Base-by-base conservation (phyloP, 495 filamentous ascomycete species). In the Aspergillus indologenus region DNA sequence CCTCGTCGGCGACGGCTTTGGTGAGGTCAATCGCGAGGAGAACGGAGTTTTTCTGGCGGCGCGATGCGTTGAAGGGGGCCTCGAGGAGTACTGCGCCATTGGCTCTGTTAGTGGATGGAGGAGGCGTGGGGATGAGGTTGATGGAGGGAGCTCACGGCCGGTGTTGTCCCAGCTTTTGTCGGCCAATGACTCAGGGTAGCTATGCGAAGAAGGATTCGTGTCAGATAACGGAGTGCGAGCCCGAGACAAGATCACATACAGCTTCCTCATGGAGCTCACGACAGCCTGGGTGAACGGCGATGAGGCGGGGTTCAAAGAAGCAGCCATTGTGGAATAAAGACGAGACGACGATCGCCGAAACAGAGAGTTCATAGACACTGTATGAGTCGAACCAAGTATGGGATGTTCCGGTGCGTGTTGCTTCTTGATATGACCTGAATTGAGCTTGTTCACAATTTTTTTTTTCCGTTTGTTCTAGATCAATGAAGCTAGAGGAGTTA, bases 121-220 rank as follows among this genome's bases (percentile, higher is more conserved):
- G 23, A 15, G 19, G 57, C 29, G 34, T 17, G 24, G 5, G 31
- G 5, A n/a, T 44, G 19, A 18, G 9, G 47, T 17, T 24, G 20
- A 34, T 5, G n/a, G 14, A 11, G n/a, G 15, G 29, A 34, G 64
- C 87, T 68, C 74, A 91, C 90, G 71, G 60, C 91, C 91, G 44
- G 90, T 97, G 62, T 98, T 98, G 68, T 98, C 94, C 78, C 89
- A 98, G 72, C 87, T 87, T 65, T 87, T 87, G 65, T 97, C 92
- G 12, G 94, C 93, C 48, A 98, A 79, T 44, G 84, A 84, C 73
- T 92, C 88, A 0, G 94, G 94, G 70, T 96, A 98, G 43, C 91
- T 96, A 65, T 40, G 26, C 1, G 21, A 29, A 19, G n/a, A 3
- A 34, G 7, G 15, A 19, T 5, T 29, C 45, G 24, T 24, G 52